phyloP scores from a whole-genome alignment of 495 filamentous ascomycete species.

The Hypoxylon trugodes region DNA sequence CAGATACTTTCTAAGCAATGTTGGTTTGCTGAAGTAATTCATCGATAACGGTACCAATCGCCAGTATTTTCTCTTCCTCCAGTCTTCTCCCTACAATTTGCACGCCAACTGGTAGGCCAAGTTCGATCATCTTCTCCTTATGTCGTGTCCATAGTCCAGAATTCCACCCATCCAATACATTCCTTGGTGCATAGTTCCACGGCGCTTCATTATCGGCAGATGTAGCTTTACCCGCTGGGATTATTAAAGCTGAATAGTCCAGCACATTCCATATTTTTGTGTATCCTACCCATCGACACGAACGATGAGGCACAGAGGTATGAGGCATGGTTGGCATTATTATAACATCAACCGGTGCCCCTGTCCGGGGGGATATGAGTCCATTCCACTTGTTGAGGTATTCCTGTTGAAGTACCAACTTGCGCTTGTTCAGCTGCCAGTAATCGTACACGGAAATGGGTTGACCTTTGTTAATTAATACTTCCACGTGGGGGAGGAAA shows the following conservation, averaged over 20 bases:
- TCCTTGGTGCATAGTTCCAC: slow-evolving; percentile 54
- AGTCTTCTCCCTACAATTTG: slow-evolving; percentile 79
- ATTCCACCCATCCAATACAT: slow-evolving; percentile 47
- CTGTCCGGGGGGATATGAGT: slow-evolving; percentile 27
- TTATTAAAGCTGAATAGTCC: slow-evolving; percentile 79
- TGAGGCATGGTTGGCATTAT: slow-evolving; percentile 48
- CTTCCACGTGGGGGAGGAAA: slow-evolving; percentile 53
- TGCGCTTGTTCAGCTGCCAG: slow-evolving; percentile 61
- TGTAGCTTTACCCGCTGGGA: slow-evolving; percentile 57
- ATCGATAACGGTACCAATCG: slow-evolving; percentile 74
- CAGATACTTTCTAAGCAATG: too few species aligned
- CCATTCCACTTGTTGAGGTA: slow-evolving; percentile 39
- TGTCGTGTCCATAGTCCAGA: slow-evolving; percentile 47
- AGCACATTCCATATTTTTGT: slow-evolving; percentile 57
- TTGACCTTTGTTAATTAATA: slow-evolving; percentile 54
- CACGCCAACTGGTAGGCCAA: slow-evolving; percentile 77
- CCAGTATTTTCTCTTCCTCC: slow-evolving; percentile 83
- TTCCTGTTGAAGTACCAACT: slow-evolving; percentile 30
- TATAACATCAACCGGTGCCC: slow-evolving; percentile 40
- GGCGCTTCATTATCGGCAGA: slow-evolving; percentile 43
- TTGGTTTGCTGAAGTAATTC: slow-evolving; percentile 52
- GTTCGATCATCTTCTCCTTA: slow-evolving; percentile 75
- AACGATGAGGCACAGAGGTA: slow-evolving; percentile 42
- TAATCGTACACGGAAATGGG: slow-evolving; percentile 66
- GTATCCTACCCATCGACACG: slow-evolving; percentile 43